Evolutionary conservation across 805 yeast genomes (phyloP).

Genomic region (Cyberlindnera amylophila): DNA sequence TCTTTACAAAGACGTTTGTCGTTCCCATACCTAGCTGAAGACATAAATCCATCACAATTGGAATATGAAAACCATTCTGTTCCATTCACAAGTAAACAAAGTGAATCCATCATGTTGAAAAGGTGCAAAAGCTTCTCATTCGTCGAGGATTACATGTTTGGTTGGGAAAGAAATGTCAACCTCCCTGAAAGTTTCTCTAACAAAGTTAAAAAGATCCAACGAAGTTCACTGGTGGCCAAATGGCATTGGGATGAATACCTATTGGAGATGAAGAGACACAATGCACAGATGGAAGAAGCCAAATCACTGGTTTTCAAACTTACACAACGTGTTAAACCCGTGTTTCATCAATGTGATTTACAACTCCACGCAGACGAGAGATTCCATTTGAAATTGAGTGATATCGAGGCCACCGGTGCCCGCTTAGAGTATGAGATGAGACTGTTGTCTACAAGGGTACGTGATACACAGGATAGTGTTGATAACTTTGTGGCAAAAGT

Average conservation of each 20-base stretch:
- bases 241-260: background rate
- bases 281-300: constrained; percentile 1
- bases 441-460: constrained; percentile 52
- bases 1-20: constrained; percentile 33
- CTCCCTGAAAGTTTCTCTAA: constrained; percentile 14
- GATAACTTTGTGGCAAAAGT: constrained; percentile 40
- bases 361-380: constrained; percentile 27
- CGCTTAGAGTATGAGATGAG: constrained; percentile 64
- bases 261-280: constrained; percentile 4
- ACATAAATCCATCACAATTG: constrained; percentile 30
- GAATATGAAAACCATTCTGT: constrained; percentile 24
- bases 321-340: constrained; percentile 18
- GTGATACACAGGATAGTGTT: constrained; percentile 64
- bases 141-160: constrained; percentile 23
- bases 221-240: background rate
- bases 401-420: constrained; percentile 53
- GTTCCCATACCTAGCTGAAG: constrained; percentile 34
- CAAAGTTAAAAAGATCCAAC: constrained; percentile 10
- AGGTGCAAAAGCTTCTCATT: constrained; percentile 37
- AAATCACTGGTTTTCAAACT: constrained; percentile 5
- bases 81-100: constrained; percentile 2
- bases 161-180: constrained; percentile 13
- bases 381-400: constrained; percentile 39
- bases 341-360: constrained; percentile 20
- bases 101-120: constrained; percentile 15